Evolutionary conservation across 441 rosid genomes (phyloP).

Genomic region (Erysimum cheiri): DNA sequence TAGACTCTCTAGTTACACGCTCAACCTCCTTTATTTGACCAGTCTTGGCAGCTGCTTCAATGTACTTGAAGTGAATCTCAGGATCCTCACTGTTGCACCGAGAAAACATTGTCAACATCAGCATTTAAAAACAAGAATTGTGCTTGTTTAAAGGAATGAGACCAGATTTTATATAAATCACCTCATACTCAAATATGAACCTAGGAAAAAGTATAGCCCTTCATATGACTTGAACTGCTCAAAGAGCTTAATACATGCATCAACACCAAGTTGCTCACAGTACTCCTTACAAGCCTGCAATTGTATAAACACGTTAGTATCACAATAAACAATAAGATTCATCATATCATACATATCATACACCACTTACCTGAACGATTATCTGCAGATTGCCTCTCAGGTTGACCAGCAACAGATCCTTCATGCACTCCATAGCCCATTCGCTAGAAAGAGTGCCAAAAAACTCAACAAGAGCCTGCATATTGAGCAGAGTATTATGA

Average conservation of each 20-base stretch:
- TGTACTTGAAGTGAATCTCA: conserved; percentile 93
- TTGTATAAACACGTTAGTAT: conserved; percentile 32
- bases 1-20: conserved; percentile 96
- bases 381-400: conserved; percentile 90
- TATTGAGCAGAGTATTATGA: conserved; percentile 30
- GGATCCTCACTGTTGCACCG: conserved; percentile 91
- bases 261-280: conserved; percentile 96
- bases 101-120: conserved; percentile 19
- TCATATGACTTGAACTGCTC: conserved; percentile 99
- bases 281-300: conserved; percentile 95
- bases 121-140: conserved; percentile 24
- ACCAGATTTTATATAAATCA: conserved; percentile 39
- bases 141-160: conserved; percentile 30
- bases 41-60: conserved; percentile 96
- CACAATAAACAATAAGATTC: conserved; percentile 22
- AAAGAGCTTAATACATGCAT: conserved; percentile 90
- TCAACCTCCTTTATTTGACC: conserved; percentile 99
- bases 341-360: conserved; percentile 34
- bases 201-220: conserved; percentile 96
- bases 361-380: conserved; percentile 74
- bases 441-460: conserved; percentile 96
- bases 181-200: conserved; percentile 98
- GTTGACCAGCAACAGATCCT: conserved; percentile 87
- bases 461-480: conserved; percentile 93
- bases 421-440: conserved; percentile 99